Base-by-base conservation (phyloP, 2,329 filamentous ascomycete genomes). In the Apiospora pterosperma region DNA sequence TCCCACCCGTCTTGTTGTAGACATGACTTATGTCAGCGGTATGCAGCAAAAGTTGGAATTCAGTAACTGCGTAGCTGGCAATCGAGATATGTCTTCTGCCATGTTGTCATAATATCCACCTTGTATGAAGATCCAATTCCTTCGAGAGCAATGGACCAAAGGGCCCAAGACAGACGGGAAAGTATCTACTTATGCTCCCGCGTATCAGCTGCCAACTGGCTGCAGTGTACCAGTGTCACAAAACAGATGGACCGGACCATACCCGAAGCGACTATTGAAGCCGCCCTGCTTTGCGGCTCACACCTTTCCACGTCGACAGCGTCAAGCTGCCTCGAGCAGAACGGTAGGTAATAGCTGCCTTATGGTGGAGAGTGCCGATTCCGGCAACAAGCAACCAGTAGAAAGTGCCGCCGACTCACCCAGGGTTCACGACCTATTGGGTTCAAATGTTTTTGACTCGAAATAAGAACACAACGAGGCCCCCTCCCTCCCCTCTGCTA, bases 291-390 rank as follows among this genome's bases (percentile, higher is more conserved):
- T 61, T 62, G 63, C 36, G 58, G 39, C 61, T 63, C 36, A 19
- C 48, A 41, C 36, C 28, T 61, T 38, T 36, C 64, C 52, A 65
- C 61, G 64, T 60, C 58, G 36, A 11, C 36, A 39, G 34, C n/a
- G 34, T 39, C 58, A 11, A 59, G 31, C 31, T 38, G 11, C n/a
- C 5, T 59, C 28, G 21, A 59, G 55, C 55, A 36, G 11, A 36
- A 19, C 14, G 36, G 58, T 60, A 36, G 34, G 10, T 23, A 39
- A 6, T 16, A 59, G 36, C 59, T 58, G 59, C 36, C 41, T 39
- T n/a, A 44, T 38, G 61, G 61, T 62, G 63, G 61, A 36, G 60
- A 52, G 44, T 34, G 48, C 44, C 48, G 39, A 42, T 36, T 61
- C 12, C 59, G 58, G 58, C 36, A 38, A 25, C n/a, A n/a, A 60